Evolutionary conservation across 169 alveolate species (phyloP).

Genomic region (Eimeria falciformis): DNA sequence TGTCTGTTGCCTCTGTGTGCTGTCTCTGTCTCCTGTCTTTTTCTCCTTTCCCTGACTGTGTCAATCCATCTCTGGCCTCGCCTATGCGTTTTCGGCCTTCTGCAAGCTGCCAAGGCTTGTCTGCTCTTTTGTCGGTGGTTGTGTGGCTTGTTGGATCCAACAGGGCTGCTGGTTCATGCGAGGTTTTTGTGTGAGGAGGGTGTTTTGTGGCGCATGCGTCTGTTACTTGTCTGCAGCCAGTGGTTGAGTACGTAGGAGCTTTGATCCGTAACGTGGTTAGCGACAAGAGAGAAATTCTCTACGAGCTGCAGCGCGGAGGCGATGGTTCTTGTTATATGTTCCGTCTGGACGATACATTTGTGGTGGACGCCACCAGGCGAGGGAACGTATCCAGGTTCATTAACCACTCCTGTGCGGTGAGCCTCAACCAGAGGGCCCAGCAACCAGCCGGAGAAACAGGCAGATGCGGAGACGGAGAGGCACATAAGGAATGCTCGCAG

Average conservation of each 20-base stretch:
- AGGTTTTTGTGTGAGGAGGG: no score
- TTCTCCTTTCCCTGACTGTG: no score
- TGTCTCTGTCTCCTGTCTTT: no score
- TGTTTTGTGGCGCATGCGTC: not conserved
- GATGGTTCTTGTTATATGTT: constrained; percentile 94
- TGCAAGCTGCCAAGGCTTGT: no score
- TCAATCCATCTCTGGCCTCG: no score
- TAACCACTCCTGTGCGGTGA: constrained; percentile 97
- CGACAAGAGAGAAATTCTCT: constrained; percentile 91
- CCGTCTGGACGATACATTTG: constrained; percentile 93
- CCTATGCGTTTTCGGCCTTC: no score
- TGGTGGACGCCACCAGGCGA: constrained; percentile 97
- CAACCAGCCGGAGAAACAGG: no score
- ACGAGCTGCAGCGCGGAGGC: constrained; percentile 87
- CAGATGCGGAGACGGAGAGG: not conserved
- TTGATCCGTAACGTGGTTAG: constrained; percentile 92
- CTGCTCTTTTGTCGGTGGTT: no score
- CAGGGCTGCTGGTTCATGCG: no score
- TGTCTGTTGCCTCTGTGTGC: no score
- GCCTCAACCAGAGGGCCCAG: no score
- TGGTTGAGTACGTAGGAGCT: constrained; percentile 95
- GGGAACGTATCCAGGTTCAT: constrained; percentile 97
- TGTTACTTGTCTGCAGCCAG: constrained; percentile 81
- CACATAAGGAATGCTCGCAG: not conserved
- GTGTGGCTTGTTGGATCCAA: no score